A percentile compares a stretch with the other conserved stretches of the same genome.
Conservation (phyloP, 306 rosid species). For the Rosa chinensis region DNA sequence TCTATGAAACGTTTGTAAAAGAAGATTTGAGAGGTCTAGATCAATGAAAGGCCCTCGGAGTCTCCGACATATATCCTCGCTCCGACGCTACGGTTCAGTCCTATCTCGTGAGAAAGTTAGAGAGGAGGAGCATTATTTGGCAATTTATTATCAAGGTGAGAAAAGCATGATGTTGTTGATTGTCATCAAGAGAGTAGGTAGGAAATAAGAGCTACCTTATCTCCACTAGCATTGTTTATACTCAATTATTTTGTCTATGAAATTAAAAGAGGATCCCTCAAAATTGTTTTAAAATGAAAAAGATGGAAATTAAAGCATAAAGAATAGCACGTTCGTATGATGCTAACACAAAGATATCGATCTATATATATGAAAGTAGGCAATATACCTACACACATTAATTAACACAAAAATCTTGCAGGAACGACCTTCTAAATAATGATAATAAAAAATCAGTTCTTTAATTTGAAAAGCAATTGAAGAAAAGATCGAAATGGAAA, state of each 20-base stretch:
- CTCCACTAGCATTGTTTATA: neutral
- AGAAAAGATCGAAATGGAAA: neutral
- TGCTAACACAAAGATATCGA: neutral
- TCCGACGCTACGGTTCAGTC: neutral
- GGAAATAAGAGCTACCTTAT: neutral
- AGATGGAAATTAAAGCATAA: neutral
- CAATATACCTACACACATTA: neutral
- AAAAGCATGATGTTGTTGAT: neutral
- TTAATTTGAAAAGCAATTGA: neutral
- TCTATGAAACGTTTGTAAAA: too few species aligned
- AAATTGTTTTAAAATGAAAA: neutral
- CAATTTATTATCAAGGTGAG: neutral
- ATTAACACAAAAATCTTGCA: neutral
- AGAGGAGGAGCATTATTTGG: neutral
- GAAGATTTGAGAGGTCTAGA: too few species aligned
- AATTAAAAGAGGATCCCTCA: neutral
- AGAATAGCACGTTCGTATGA: neutral
- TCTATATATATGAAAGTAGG: neutral
- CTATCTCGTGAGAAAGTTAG: neutral
- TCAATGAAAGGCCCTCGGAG: neutral
- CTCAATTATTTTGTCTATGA: slow-evolving; percentile 5
- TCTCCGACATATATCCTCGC: neutral
- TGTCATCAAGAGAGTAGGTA: slow-evolving; percentile 1
- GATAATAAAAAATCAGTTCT: neutral
- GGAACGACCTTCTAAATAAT: neutral